Evolutionary conservation across 2,329 filamentous ascomycete species (phyloP), one percentile per base, ranked within the genome.

Genomic region (Xylaria polymorpha): DNA sequence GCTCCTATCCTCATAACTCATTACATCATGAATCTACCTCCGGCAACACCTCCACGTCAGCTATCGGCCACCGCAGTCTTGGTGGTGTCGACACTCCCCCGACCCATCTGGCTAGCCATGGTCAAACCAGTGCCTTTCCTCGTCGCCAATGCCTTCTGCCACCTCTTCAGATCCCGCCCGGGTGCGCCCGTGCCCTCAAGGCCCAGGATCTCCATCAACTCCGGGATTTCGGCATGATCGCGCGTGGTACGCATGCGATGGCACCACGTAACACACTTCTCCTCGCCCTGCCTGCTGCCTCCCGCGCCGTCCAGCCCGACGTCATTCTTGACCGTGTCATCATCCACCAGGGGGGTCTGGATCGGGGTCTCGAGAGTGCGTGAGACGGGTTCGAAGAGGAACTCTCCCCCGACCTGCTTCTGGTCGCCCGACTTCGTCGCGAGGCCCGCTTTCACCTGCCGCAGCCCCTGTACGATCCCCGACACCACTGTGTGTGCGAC

Each of bases 211-310:
- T 87, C 83, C 80, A 88, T 87, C 64, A 94, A 75, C 78, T 90
- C 90, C 0, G 85, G 84, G 1, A 94, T 83, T 82, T 94, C 92
- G 1, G 87, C 87, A 77, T 97, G 93, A 73, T 94, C 93, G 58
- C 93, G 83, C 14, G 92, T 95, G 66, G 88, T 92, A 77, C 85
- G 85, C 93, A 97, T 97, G 35, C 92, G 85, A 80, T 95, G 92
- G 74, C 91, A 94, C 93, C 93, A 97, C 0, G 88, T 90, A 35
- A 93, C 86, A 64, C 82, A 83, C 80, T 92, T 91, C 75, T 87
- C 83, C 75, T 87, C 77, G 41, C 66, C 37, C 37, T 43, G 29
- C 22, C 55, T 25, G 1, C 22, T 43, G 9, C 55, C 37, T 4
- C 20, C 37, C 55, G 37, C 55, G 1, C 55, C 55, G 2, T 58